Evolutionary conservation across 2,329 filamentous ascomycete genomes (phyloP), one percentile per base, ranked within the genome.

Genomic region (Dendrostoma leiphaemia): DNA sequence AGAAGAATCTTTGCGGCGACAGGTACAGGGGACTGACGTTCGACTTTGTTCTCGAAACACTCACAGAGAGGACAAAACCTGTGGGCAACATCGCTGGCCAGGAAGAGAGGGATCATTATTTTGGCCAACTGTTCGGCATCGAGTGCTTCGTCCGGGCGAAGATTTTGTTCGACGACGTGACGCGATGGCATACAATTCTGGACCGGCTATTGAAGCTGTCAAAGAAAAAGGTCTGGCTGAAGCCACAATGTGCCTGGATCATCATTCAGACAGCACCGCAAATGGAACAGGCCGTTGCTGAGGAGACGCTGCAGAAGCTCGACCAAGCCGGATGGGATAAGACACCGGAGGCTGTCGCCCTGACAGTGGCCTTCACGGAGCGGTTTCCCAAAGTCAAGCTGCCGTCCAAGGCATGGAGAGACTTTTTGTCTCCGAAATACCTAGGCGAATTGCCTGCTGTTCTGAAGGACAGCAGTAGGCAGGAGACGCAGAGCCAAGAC

Each of bases 61-160:
- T 86, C 37, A 65, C 81, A 19, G 78, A 83, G 53, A 83, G 81
- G 64, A 84, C 78, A 1, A 74, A 78, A 49, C 68, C 78, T 0
- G 74, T 75, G 8, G 81, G 80, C 29, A 83, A 79, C 61, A 67
- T 80, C 21, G 75, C 77, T 1, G 78, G 79, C 32, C 80, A 96
- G 76, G 92, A 97, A 73, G 88, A 91, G 71, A 82, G 90, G 63
- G 91, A 97, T 66, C 85, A 91, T 67, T 82, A 85, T 60, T 89
- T 96, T 60, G 94, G 94, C 6, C 85, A 90, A 61, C 74, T 97
- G 1, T 97, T 97, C 65, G 93, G 91, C 3, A 81, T 92, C 40
- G 89, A 96, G 68, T 90, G 90, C 56, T 86, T 97, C 58, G 84
- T 97, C 41, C 85, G 91, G 68, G 90, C 92, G 12, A 82, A 82